Evolutionary conservation across 2,329 filamentous ascomycete species (phyloP), one percentile per base, ranked within the genome.

Genomic region (Nectriaceae sp.): DNA sequence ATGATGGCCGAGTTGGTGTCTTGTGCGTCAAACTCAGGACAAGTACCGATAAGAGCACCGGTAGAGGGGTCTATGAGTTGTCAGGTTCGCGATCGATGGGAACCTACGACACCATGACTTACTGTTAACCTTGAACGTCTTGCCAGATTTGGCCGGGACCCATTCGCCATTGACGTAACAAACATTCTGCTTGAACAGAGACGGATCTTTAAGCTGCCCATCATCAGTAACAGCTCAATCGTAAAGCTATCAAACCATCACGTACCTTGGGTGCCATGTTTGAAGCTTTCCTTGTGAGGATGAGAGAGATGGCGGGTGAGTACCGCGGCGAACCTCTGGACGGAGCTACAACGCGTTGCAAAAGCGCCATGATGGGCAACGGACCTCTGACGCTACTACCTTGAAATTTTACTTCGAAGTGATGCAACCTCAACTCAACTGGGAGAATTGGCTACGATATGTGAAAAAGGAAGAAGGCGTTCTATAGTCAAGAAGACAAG

Each of bases 141-240:
- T 85, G 65, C 90, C 90, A 1, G 90, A 96, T 64, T 84, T 83
- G 60, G 93, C 89, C 60, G 81, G 79, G 53, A 95, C 82, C 89
- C 92, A 99, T 80, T 96, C 82, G 64, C 94, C 94, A 68, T 99
- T 93, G 65, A 97, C 85, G 66, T 93, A 97, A 63, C 84, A 83
- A 50, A 83, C 81, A 66, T 92, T 82, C 60, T 87, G 83, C 75
- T 95, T 97, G 63, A 97, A 82, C 51, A 99, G 81, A 20, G 87
- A 89, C 29, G 83, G 82, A 60, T 93, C 89, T 65, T 85, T 89
- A 63, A 93, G 82, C 86, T 91, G 42, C 5, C 18, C 19, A 54
- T 50, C 46, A 37, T 16, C 16, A 40, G 15, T 22, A 19, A 21
- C 49, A 24, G 43, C 35, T 10, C 18, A 16, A 24, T 8, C 1